phyloP scores from a whole-genome alignment of 2,329 filamentous ascomycete genomes.

The Pseudogymnoascus sp. region DNA sequence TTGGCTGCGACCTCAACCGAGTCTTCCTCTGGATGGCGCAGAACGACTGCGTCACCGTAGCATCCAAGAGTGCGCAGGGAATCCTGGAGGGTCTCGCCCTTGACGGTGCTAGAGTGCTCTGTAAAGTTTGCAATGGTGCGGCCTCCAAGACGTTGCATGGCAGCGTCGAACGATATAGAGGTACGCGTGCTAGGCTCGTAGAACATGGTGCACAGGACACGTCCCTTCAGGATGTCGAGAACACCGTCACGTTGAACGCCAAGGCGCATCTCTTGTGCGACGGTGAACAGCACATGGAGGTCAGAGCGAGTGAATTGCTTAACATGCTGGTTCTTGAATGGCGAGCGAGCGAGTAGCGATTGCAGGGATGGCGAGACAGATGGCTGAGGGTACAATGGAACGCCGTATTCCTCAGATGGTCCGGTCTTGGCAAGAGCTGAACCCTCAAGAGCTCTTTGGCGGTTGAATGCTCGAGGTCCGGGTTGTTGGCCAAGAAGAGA shows the following conservation, averaged over 20 bases:
- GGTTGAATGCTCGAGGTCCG: constrained; percentile 29
- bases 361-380: constrained; percentile 54
- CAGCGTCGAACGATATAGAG: constrained; percentile 90
- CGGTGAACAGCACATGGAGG: constrained; percentile 87
- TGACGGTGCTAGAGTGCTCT: constrained; percentile 77
- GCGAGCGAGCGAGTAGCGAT: constrained; percentile 67
- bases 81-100: constrained; percentile 90
- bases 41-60: constrained; percentile 92
- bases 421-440: constrained; percentile 25
- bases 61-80: constrained; percentile 88
- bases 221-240: constrained; percentile 75
- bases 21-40: constrained; percentile 79
- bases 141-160: constrained; percentile 95
- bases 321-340: constrained; percentile 86
- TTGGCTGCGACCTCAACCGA: constrained; percentile 77
- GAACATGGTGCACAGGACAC: constrained; percentile 86
- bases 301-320: constrained; percentile 82
- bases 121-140: constrained; percentile 76
- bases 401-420: constrained; percentile 38
- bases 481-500: constrained; percentile 27
- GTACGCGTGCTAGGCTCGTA: constrained; percentile 96
- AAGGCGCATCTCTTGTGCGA: constrained; percentile 95
- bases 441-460: constrained; percentile 31
- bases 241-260: constrained; percentile 89
- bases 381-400: constrained; percentile 41